Evolutionary conservation across 2,329 filamentous ascomycete genomes (phyloP).

Genomic region (Fusarium pseudocircinatum): DNA sequence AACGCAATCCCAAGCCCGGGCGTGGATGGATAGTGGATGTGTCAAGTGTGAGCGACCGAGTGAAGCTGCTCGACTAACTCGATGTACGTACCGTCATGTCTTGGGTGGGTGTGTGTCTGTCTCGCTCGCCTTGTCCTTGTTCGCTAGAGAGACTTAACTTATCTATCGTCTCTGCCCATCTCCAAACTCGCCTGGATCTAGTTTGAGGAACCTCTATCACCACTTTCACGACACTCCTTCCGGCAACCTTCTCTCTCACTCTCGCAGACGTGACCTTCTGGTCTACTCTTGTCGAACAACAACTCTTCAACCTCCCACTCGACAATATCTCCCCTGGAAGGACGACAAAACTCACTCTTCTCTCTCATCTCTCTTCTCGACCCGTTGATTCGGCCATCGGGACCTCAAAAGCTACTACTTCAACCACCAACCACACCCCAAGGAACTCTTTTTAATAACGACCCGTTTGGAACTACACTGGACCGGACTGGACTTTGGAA

Average conservation of each 20-base stretch:
- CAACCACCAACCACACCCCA: constrained; percentile 36
- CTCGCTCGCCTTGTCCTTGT: constrained; percentile 41
- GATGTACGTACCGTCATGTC: constrained; percentile 37
- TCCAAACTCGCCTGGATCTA: constrained; percentile 31
- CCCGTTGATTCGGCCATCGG: constrained; percentile 62
- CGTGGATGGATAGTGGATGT: constrained; percentile 21
- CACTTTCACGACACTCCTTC: constrained; percentile 53
- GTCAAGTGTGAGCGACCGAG: neutral
- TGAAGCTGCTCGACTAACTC: neutral
- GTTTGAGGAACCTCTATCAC: constrained; percentile 42
- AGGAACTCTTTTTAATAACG: constrained; percentile 33
- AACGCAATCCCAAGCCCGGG: constrained; percentile 51
- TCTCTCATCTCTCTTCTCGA: constrained; percentile 48
- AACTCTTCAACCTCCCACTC: constrained; percentile 20
- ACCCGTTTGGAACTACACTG: constrained; percentile 44
- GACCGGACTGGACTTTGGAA: constrained; percentile 41
- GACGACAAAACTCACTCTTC: constrained; percentile 10
- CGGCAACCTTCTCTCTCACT: constrained; percentile 38
- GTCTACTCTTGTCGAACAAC: constrained; percentile 39
- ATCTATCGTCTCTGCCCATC: constrained; percentile 40
- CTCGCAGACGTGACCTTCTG: constrained; percentile 42
- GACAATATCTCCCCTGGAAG: constrained; percentile 30
- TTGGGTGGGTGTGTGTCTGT: constrained; percentile 21
- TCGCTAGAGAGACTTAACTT: constrained; percentile 35
- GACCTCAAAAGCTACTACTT: constrained; percentile 21